Evolutionary conservation across 2,329 filamentous ascomycete genomes (phyloP).

Genomic region (Peltaster fructicola): DNA sequence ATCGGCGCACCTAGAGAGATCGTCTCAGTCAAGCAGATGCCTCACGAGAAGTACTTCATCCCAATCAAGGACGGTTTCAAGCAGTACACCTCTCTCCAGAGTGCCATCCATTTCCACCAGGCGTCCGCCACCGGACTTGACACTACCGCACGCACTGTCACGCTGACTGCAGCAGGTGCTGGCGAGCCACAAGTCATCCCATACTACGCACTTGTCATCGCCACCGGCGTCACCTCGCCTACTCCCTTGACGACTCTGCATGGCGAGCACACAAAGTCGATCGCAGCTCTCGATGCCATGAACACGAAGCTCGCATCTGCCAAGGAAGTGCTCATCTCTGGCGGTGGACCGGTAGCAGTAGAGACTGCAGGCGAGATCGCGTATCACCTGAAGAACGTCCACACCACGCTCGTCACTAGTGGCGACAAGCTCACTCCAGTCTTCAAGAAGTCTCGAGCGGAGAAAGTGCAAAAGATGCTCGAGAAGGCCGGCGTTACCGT

Average conservation of each 20-base stretch:
- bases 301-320: conserved; percentile 18
- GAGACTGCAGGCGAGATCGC: conserved; percentile 23
- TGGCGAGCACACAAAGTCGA: conserved; percentile 17
- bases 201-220: conserved; percentile 39
- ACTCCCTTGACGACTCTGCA: conserved; percentile 28
- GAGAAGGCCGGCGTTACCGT: conserved; percentile 27
- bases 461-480: conserved; percentile 29
- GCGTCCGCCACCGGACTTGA: conserved; percentile 32
- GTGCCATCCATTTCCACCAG: conserved; percentile 29
- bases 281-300: conserved; percentile 16
- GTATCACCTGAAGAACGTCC: conserved; percentile 18
- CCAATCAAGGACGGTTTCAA: conserved; percentile 34
- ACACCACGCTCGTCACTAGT: conserved; percentile 30
- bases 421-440: conserved; percentile 23
- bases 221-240: conserved; percentile 33
- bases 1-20: conserved; percentile 36
- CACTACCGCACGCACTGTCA: conserved; percentile 24
- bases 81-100: conserved; percentile 25
- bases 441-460: conserved; percentile 22
- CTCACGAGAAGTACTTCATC: conserved; percentile 30
- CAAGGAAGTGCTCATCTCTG: conserved; percentile 19
- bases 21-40: conserved; percentile 30
- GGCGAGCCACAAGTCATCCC: conserved; percentile 21
- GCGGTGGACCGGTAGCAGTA: conserved; percentile 22
- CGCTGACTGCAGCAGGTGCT: conserved; percentile 18